Conservation (phyloP, 495 filamentous ascomycete species). For the Aspergillus incahuasiensis region DNA sequence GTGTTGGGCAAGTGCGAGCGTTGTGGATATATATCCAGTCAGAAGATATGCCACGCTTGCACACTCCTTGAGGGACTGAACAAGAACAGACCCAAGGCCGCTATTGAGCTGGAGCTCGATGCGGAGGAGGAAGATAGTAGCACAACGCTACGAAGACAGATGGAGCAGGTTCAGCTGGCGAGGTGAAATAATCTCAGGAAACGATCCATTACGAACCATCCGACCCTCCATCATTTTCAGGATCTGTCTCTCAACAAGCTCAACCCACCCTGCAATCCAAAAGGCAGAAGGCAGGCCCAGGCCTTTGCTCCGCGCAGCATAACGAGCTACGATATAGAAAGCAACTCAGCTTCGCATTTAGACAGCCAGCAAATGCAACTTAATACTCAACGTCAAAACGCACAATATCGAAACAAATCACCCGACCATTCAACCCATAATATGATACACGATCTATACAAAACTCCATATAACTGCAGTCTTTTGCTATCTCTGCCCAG, state of each 20-base stretch:
- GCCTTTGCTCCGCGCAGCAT: background rate
- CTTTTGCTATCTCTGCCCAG: too few relatives aligned
- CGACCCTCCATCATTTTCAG: background rate
- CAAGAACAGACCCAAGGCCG: constrained; percentile 77
- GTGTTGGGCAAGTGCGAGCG: constrained; percentile 77
- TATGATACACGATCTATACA: constrained; percentile 2
- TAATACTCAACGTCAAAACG: background rate
- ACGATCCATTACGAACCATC: background rate
- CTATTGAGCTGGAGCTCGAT: constrained; percentile 54
- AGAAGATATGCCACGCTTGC: constrained; percentile 93
- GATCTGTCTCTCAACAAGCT: background rate
- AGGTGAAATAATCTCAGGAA: constrained; percentile 3
- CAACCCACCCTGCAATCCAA: background rate
- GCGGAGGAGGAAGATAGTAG: constrained; percentile 53
- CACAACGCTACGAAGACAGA: constrained; percentile 49
- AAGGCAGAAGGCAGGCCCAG: constrained; percentile 7
- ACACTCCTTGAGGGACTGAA: constrained; percentile 85
- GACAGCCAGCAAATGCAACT: background rate
- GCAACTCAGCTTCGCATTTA: background rate
- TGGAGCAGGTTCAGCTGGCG: constrained; percentile 48
- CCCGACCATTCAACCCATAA: background rate
- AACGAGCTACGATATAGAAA: constrained; percentile 1
- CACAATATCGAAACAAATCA: background rate
- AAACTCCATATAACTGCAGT: too few relatives aligned
- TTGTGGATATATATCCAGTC: constrained; percentile 94